A percentile compares a stretch with the other conserved stretches of the same genome.
Evolutionary conservation across 352 stramenopile genomes (phyloP).

Genomic region (Blastocystis sp.): DNA sequence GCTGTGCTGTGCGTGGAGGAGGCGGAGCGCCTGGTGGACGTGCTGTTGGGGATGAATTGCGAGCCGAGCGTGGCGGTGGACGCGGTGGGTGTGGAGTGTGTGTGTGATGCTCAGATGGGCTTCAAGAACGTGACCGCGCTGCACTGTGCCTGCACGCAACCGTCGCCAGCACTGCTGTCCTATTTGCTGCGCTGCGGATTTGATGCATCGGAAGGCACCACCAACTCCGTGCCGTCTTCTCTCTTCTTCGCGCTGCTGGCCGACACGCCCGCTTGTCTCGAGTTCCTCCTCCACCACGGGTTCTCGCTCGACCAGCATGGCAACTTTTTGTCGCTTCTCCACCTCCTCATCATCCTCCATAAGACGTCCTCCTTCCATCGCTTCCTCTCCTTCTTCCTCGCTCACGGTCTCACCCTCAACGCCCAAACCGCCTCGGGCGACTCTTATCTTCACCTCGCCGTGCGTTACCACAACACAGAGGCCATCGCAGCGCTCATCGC

Average conservation of each 20-base stretch:
- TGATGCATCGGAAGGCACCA: background rate
- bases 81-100: background rate
- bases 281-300: background rate
- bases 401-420: slow-evolving; percentile 1
- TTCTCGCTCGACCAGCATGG: background rate
- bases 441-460: background rate
- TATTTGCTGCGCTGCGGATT: background rate
- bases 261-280: background rate
- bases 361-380: background rate
- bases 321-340: background rate
- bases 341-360: background rate
- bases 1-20: background rate
- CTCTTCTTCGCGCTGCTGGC: slow-evolving; percentile 45
- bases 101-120: background rate
- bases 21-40: background rate
- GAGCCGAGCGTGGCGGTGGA: background rate
- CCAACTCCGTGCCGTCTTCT: background rate
- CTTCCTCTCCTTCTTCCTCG: background rate
- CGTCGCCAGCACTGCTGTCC: background rate
- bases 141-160: slow-evolving; percentile 31
- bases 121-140: background rate
- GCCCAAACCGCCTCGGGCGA: background rate
- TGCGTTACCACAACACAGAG: background rate
- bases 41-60: background rate
- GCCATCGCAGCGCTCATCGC: background rate